Evolutionary conservation across 495 filamentous ascomycete genomes (phyloP), one percentile per base, ranked within the genome.

Genomic region (Penicillium macrosclerotiorum): DNA sequence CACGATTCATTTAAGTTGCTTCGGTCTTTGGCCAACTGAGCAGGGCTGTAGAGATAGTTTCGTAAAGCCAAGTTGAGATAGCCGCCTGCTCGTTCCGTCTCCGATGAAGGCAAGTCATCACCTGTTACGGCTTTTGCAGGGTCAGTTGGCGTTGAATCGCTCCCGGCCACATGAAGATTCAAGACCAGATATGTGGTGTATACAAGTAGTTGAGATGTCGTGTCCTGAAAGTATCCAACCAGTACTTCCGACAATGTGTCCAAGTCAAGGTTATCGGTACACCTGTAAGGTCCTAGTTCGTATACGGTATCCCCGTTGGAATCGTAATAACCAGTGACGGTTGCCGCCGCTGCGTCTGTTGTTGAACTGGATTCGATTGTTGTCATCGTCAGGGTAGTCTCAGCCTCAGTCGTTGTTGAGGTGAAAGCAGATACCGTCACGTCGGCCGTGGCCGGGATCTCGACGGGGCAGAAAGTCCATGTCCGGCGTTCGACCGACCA

Each of bases 381-480:
- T 6, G 63, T 62, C 9, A 45, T 40, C 12, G 57, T 50, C 9
- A 47, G 49, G 9, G 55, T 50, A 5, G 44, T 27, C 8, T 45
- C 55, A n/a, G 50, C 34, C 6, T 24, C 34, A 30, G 41, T 47
- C n/a, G 54, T 42, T 4, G 51, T 54, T 14, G 57, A 54, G 3
- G 55, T 60, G 23, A 47, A 45, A 13, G 56, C 35, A 3, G 58
- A 62, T 12, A 60, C 47, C n/a, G 42, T 52, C 33, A 64, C 54
- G 9, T 54, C 51, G 29, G 54, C 52, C 24, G 46, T 42, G 8
- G 52, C 25, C 24, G 72, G 61, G 35, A 73, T 50, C 1, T 60
- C 50, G 7, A 76, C 77, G 0, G 83, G 83, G 51, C 83, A 86
- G 22, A 86, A 74, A 18, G 65, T 76, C 80, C 81, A 85, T 22